Base-by-base conservation (phyloP, 2,329 filamentous ascomycete genomes). In the Cyanodermella asteris region DNA sequence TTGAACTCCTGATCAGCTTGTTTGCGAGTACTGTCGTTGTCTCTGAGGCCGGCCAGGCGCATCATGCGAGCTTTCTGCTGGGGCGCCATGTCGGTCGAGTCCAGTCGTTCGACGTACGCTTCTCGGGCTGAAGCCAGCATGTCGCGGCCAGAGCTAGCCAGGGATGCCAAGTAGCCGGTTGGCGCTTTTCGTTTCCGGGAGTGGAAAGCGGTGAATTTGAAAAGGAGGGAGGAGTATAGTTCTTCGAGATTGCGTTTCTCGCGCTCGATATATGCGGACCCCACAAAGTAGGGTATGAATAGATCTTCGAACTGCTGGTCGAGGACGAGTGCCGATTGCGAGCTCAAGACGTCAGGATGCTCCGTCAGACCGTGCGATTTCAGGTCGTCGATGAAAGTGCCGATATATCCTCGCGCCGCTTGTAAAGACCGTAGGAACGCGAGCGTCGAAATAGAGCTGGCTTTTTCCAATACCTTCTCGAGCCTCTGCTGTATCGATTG, bases 401-500 rank as follows among this genome's bases (percentile, higher is more conserved):
- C 73, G 37, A 97, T 87, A 40, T 91, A 94, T 35, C 70, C 77
- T 36, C 81, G 68, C 1, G 87, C 87, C 6, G 84, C 77, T 48
- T 97, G 90, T 8, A 97, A 46, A 9, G 80, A 87, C 31, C 87
- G 69, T 16, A 97, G 52, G 43, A 93, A 97, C 2, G 87, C 82
- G 16, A 97, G 55, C 0, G 81, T 82, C 1, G 90, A 97, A 10
- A 94, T 71, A 5, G 75, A 77, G 35, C 78, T 75, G 10, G 87
- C 87, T 51, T 94, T 94, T 38, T 91, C 82, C 23, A 97, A 56
- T 4, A 97, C 82, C 67, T 91, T 77, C 45, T 97, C 87, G 7
- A 97, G 59, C 9, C 84, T 67, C 46, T 94, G 84, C 49, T 97
- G 90, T 33, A 97, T 82, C 2, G 84, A 94, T 48, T 97, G 87